Conservation (phyloP, 768 basidiomycete species). For the Tremella mesenterica region DNA sequence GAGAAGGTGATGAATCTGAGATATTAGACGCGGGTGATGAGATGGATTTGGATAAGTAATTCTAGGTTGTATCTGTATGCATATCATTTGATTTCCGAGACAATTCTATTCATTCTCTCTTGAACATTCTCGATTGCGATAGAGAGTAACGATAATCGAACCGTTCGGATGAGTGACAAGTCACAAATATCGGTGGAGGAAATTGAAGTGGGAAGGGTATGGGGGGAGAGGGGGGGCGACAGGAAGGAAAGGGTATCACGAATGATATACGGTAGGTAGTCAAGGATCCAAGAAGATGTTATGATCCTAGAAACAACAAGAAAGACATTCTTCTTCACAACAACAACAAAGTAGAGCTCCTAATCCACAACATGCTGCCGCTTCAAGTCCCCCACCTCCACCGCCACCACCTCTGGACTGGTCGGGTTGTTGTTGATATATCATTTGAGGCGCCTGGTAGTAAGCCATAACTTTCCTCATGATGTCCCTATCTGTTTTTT, state of each 20-base stretch:
- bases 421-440: slow-evolving; percentile 2
- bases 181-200: no score
- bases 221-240: no score
- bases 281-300: neutral
- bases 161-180: no score
- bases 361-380: slow-evolving; percentile 8
- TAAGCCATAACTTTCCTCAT: no score
- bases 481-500: no score
- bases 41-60: slow-evolving; percentile 9
- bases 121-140: no score
- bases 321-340: slow-evolving; percentile 8
- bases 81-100: no score
- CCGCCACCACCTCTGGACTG: neutral
- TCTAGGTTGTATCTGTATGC: neutral
- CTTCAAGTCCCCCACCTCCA: neutral
- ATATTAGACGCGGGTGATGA: slow-evolving; percentile 42
- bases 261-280: no score
- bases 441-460: neutral
- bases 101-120: no score
- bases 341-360: slow-evolving; percentile 6
- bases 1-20: slow-evolving; percentile 36
- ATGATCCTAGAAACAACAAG: slow-evolving; percentile 7
- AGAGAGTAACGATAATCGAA: no score
- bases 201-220: no score
- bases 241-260: no score